Percentiles rank a stretch among this genome's conserved stretches.
Conservation (phyloP, 2,329 filamentous ascomycete genomes). For the Aureobasidium leucospermi region DNA sequence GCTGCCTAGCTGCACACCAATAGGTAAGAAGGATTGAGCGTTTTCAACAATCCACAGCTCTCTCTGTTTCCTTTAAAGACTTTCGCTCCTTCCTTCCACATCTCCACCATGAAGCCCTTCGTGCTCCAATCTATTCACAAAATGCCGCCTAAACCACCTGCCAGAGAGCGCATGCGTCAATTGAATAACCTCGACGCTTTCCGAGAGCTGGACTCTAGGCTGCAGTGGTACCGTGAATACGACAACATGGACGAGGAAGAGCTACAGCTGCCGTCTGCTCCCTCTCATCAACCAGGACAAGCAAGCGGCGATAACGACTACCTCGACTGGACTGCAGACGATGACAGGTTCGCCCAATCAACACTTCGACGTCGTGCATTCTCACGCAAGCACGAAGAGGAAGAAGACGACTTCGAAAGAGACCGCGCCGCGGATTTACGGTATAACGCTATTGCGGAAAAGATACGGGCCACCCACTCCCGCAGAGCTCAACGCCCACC, state of each 20-base stretch:
- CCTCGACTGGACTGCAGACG: too few relatives aligned
- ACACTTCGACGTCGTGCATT: too few relatives aligned
- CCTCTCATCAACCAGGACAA: too few relatives aligned
- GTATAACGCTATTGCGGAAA: background rate
- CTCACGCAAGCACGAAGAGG: too few relatives aligned
- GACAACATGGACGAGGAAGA: background rate
- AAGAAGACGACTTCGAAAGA: background rate
- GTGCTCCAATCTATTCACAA: constrained; percentile 1
- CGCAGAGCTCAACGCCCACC: too few relatives aligned
- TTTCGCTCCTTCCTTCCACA: background rate
- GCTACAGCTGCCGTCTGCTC: too few relatives aligned
- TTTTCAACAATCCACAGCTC: background rate
- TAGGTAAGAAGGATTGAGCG: constrained; percentile 1
- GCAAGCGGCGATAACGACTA: too few relatives aligned
- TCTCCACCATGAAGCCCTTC: background rate
- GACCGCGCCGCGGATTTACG: background rate
- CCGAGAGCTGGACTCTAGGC: background rate
- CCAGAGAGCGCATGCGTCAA: background rate
- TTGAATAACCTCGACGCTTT: background rate
- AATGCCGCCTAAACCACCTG: background rate
- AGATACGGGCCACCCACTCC: background rate
- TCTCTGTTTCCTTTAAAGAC: background rate
- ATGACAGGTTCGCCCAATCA: too few relatives aligned
- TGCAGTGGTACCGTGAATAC: background rate
- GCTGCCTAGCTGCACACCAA: constrained; percentile 10